Evolutionary conservation across 139 green algal genomes (phyloP).

Genomic region (Pleodorina starrii): DNA sequence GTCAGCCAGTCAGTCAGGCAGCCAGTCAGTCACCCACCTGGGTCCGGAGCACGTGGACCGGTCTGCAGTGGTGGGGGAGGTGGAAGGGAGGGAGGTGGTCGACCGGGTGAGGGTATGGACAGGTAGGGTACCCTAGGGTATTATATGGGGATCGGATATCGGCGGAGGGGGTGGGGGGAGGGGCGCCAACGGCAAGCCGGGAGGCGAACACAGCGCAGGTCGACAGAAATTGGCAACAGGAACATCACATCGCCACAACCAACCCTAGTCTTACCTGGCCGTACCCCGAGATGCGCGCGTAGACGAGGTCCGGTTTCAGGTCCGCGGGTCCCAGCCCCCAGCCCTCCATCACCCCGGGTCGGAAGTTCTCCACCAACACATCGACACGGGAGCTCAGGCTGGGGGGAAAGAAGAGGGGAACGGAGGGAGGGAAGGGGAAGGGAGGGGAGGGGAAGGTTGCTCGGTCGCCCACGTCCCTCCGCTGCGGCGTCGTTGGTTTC

Average conservation of each 20-base stretch:
- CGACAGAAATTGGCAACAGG: too few relatives aligned
- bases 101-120: too few relatives aligned
- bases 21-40: constrained; percentile 8
- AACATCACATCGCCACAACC: too few relatives aligned
- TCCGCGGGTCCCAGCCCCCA: constrained; percentile 80
- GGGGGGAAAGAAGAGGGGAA: not conserved
- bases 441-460: not conserved
- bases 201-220: too few relatives aligned
- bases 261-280: constrained; percentile 77
- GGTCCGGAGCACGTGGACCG: constrained; percentile 66
- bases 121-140: too few relatives aligned
- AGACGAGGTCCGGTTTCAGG: constrained; percentile 75
- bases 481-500: too few relatives aligned
- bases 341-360: constrained; percentile 83
- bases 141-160: too few relatives aligned
- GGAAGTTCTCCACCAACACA: constrained; percentile 87
- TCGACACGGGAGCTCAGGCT: constrained; percentile 58
- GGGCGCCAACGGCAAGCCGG: not conserved
- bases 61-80: constrained; percentile 49
- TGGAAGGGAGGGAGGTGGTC: not conserved
- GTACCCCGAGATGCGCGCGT: constrained; percentile 84
- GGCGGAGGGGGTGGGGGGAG: too few relatives aligned
- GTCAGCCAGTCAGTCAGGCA: too few relatives aligned
- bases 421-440: not conserved
- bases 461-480: too few relatives aligned